A percentile compares a stretch with the other conserved stretches of the same genome.
Evolutionary conservation across 495 filamentous ascomycete genomes (phyloP).

Genomic region (Arthonia radiata): DNA sequence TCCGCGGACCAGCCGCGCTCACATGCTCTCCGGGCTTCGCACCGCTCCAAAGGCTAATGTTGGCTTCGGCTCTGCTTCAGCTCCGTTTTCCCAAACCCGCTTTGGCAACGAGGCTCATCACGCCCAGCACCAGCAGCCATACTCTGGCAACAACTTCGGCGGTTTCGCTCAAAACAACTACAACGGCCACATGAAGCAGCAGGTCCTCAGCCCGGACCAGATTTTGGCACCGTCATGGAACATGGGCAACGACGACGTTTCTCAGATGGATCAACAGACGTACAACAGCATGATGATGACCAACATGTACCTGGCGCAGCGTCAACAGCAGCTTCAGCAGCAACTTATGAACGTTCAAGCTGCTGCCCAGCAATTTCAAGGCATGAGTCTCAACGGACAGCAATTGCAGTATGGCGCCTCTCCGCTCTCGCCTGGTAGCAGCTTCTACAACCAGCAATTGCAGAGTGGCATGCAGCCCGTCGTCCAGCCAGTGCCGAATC

Average conservation of each 20-base stretch:
- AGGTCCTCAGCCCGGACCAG: constrained; percentile 57
- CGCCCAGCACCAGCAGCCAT: too few relatives aligned
- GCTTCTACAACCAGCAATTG: constrained; percentile 42
- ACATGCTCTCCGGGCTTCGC: constrained; percentile 76
- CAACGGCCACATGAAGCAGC: constrained; percentile 23
- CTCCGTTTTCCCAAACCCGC: constrained; percentile 28
- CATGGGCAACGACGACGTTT: constrained; percentile 33
- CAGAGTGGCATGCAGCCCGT: constrained; percentile 51
- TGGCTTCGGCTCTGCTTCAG: constrained; percentile 37
- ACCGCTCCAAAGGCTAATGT: constrained; percentile 76
- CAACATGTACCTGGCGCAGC: constrained; percentile 63
- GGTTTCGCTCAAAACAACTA: too few relatives aligned
- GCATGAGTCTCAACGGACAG: constrained; percentile 30
- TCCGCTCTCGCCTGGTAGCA: constrained; percentile 20
- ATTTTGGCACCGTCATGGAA: constrained; percentile 59
- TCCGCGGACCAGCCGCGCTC: constrained; percentile 80
- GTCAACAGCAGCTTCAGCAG: constrained; percentile 63
- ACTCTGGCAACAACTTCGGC: too few relatives aligned
- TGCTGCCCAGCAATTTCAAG: constrained; percentile 51
- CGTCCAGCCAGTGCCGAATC: constrained; percentile 38
- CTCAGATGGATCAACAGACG: constrained; percentile 54
- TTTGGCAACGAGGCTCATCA: constrained; percentile 22
- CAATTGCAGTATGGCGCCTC: constrained; percentile 16
- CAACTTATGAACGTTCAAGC: constrained; percentile 18
- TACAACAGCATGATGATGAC: constrained; percentile 67